Base-by-base conservation (phyloP, 306 rosid species). In the Malus domestica region DNA sequence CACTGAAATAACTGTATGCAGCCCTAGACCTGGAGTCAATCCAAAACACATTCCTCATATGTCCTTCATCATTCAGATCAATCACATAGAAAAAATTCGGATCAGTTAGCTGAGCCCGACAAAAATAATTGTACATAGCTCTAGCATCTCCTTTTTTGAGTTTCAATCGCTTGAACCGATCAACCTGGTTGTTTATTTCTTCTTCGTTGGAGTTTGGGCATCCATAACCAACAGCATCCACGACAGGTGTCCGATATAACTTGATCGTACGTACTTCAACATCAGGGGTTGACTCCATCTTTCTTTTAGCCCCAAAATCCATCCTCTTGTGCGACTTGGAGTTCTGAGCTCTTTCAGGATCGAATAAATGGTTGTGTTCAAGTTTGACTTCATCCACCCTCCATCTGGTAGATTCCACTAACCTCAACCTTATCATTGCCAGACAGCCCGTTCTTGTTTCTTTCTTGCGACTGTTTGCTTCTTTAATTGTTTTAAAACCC, bases 291-390 rank as follows among this genome's bases (percentile, higher is more conserved):
- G 97, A 93, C 81, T 92, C 97, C 67, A 82, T 61, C 82, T 92
- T 92, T 84, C 98, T 90, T 87, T 95, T 92, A 65, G 80, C 84
- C 74, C 93, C 96, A 75, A 54, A 42, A 63, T 87, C 96, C 82
- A 87, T 85, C 90, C 84, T 92, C 88, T 90, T 95, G 82, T 95
- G 98, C 29, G 98, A 95, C 88, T 95, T 91, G 69, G 98, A 91
- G 86, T 94, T 91, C 77, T 90, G 97, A n/a, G 86, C 96, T 86
- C 97, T 90, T 83, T 92, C 97, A 46, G 92, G 98, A 89, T 92
- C 97, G 72, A 90, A 92, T 75, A 91, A 90, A 85, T 95, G 97
- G 75, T 95, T 95, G 84, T 95, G 98, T 75, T 95, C 97, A 80
- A 89, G 96, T 89, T 86, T 95, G 70, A 88, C 96, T 79, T 95